Evolutionary conservation across 768 basidiomycete species (phyloP).

Genomic region (Trametes coccinea): DNA sequence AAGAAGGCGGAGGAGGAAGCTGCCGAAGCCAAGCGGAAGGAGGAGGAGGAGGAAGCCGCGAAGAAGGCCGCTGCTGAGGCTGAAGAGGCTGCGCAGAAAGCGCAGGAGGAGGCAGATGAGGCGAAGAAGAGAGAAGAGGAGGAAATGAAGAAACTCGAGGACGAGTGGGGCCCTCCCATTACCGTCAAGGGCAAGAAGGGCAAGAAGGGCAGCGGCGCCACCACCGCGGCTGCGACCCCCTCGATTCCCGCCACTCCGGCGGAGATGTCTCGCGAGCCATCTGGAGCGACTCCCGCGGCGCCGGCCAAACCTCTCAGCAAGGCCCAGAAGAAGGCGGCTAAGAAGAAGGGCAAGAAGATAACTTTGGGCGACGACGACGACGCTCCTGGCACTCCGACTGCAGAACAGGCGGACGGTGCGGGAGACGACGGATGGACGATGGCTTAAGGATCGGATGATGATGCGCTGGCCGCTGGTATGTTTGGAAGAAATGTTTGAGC

Average conservation of each 20-base stretch:
- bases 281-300: constrained; percentile 1
- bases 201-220: constrained; percentile 19
- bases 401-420: not conserved
- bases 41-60: constrained; percentile 13
- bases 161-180: constrained; percentile 16
- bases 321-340: constrained; percentile 14
- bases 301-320: constrained; percentile 9
- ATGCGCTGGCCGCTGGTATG: constrained; percentile 4
- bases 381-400: constrained; percentile 1
- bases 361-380: constrained; percentile 5
- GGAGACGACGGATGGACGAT: constrained; percentile 5
- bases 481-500: not conserved
- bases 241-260: constrained; percentile 6
- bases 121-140: constrained; percentile 8
- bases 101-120: constrained; percentile 2
- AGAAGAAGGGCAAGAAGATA: constrained; percentile 21
- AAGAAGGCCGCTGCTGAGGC: not conserved
- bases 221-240: constrained; percentile 9
- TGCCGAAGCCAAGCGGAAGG: constrained; percentile 7
- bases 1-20: constrained; percentile 16
- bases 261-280: constrained; percentile 22
- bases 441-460: not conserved
- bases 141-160: constrained; percentile 12
- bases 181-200: constrained; percentile 26
- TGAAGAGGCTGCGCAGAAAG: not conserved